Conservation (phyloP, 495 filamentous ascomycete genomes). For the Mytilinidion resinicola region DNA sequence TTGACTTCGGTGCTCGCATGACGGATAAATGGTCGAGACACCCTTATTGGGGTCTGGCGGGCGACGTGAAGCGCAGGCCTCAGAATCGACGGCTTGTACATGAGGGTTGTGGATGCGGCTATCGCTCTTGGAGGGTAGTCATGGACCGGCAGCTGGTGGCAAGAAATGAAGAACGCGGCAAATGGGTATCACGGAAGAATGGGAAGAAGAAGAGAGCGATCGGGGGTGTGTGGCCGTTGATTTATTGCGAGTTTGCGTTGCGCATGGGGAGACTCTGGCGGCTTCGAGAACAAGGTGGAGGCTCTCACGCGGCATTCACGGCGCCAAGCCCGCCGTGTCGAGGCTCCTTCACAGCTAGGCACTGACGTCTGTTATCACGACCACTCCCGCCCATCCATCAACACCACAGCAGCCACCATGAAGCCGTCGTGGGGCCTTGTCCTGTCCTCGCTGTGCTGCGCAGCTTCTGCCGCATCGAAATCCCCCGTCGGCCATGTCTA, state of each 20-base stretch:
- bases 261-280: too few relatives aligned
- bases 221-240: background rate
- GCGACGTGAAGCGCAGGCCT: constrained; percentile 22
- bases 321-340: too few relatives aligned
- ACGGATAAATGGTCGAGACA: constrained; percentile 6
- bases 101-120: constrained; percentile 3
- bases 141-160: background rate
- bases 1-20: constrained; percentile 19
- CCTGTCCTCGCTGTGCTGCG: constrained; percentile 14
- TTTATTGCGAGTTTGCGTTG: too few relatives aligned
- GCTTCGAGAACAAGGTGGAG: too few relatives aligned
- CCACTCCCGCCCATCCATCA: constrained; percentile 2
- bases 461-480: constrained; percentile 9
- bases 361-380: constrained; percentile 15
- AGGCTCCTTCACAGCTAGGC: background rate
- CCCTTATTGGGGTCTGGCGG: background rate
- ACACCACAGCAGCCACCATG: constrained; percentile 13
- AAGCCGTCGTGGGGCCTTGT: constrained; percentile 25
- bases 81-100: constrained; percentile 22
- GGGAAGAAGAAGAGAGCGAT: background rate
- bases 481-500: constrained; percentile 24
- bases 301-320: too few relatives aligned
- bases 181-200: background rate
- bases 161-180: background rate
- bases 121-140: background rate